A percentile compares a stretch with the other conserved stretches of the same genome.
These are phyloP conservation scores for Aspergillus panamensis DNA, from an alignment of 495 filamentous ascomycete genomes.

Conservation along the genomic window DNA sequence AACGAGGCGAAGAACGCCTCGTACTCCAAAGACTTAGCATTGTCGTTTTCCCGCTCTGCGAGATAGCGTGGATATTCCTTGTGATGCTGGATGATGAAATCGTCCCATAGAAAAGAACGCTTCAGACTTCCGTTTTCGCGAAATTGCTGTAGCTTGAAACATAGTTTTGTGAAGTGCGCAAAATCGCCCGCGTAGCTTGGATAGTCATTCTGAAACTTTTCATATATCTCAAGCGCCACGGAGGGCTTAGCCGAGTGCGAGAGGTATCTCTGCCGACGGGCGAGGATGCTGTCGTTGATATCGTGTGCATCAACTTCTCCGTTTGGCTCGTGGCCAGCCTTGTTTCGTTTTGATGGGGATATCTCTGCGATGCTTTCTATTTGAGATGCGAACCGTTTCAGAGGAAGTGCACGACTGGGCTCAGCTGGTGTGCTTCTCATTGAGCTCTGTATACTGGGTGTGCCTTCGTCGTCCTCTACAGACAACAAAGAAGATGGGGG, in stretches of 20 bases:
- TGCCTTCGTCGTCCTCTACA: constrained; percentile 3
- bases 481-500: constrained; percentile 17
- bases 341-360: constrained; percentile 22
- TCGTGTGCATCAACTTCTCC: constrained; percentile 1
- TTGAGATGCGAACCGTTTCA: constrained; percentile 20
- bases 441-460: constrained; percentile 3
- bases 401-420: constrained; percentile 8
- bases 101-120: constrained; percentile 59
- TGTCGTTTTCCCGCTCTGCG: constrained; percentile 19
- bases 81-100: constrained; percentile 56
- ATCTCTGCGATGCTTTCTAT: constrained; percentile 9
- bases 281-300: constrained; percentile 17
- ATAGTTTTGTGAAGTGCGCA: constrained; percentile 51
- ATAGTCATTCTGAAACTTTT: constrained; percentile 55
- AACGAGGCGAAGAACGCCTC: constrained; percentile 33
- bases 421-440: constrained; percentile 3
- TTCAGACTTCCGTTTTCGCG: constrained; percentile 36
- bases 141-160: constrained; percentile 52
- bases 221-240: constrained; percentile 36
- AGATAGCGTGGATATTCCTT: constrained; percentile 38
- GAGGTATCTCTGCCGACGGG: constrained; percentile 28
- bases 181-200: constrained; percentile 52
- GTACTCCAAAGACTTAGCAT: constrained; percentile 26
- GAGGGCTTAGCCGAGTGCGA: constrained; percentile 17
- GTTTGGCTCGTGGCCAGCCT: background rate